Evolutionary conservation across 306 rosid genomes (phyloP).

Genomic region (Casuarina glauca): DNA sequence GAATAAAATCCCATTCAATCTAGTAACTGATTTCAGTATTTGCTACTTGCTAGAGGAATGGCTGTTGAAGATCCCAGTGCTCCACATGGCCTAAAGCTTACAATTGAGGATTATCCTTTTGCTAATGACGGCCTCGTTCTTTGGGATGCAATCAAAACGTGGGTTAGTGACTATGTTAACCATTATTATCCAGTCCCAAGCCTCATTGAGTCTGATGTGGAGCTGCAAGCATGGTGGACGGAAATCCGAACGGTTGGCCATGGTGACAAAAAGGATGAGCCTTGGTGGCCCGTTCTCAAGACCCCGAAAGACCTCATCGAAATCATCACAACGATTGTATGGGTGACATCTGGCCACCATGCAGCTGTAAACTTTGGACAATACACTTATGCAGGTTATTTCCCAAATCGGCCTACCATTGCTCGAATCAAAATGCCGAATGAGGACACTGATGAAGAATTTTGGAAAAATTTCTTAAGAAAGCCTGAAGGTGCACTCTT

Average conservation of each 20-base stretch:
- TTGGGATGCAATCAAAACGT: constrained; percentile 40
- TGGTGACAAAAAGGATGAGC: constrained; percentile 48
- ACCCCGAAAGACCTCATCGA: constrained; percentile 34
- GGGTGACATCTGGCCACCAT: constrained; percentile 57
- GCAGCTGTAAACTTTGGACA: constrained; percentile 75
- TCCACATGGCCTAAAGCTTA: constrained; percentile 46
- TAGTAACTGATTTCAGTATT: too few relatives aligned
- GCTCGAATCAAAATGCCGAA: constrained; percentile 37
- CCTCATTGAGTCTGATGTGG: constrained; percentile 29
- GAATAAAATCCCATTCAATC: too few relatives aligned
- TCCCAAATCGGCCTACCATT: constrained; percentile 46
- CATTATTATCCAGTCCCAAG: constrained; percentile 15
- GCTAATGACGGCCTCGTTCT: constrained; percentile 52
- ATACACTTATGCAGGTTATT: constrained; percentile 42
- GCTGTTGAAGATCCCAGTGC: constrained; percentile 40
- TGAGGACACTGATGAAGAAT: constrained; percentile 34
- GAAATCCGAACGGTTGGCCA: constrained; percentile 44
- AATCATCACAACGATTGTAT: constrained; percentile 40
- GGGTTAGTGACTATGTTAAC: constrained; percentile 47
- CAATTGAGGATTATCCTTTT: constrained; percentile 49
- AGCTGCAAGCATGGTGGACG: constrained; percentile 86
- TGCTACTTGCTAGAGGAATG: constrained; percentile 48
- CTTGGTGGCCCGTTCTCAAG: constrained; percentile 55
- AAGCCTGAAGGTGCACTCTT: constrained; percentile 39
- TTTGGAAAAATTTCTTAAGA: constrained; percentile 28